Evolutionary conservation across 2,329 filamentous ascomycete species (phyloP), one percentile per base, ranked within the genome.

Genomic region (Diplocarpon rosae): DNA sequence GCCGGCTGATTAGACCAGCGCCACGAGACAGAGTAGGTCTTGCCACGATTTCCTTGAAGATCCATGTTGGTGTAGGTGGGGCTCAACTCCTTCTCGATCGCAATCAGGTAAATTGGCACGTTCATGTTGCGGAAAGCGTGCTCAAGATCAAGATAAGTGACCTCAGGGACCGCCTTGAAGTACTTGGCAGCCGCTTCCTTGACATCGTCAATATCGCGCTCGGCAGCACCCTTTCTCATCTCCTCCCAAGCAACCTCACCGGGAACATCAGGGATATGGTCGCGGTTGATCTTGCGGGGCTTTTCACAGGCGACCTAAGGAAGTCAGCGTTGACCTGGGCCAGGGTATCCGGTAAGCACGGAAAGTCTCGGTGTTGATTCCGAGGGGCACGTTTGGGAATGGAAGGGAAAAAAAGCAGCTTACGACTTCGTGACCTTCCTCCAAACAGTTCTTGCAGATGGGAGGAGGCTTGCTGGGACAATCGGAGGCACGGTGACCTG

Each of bases 41-140:
- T 78, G 46, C 72, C 72, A 15, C 81, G 65, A 49, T 82, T 75
- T 5, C 82, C 82, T 56, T 85, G 80, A 1, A 85, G 65, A 51
- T 85, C 80, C 75, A 85, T 82, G 62, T 83, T 80, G 48, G 78
- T 83, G 52, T 79, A 72, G 5, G 77, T 76, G 1, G 64, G 58
- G 0, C 69, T 59, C 27, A 83, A 61, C 29, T 72, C 64, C 52
- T 75, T 72, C 66, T 83, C 73, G 5, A 75, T 62, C 5, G 76
- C 76, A 52, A 85, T 80, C 42, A 86, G 64, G 63, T 71, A 80
- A 12, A 83, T 63, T 63, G 47, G 83, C 68, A 0, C 66, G 59
- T 34, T 75, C 65, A 32, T 32, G 1, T 62, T 54, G 6, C 81
- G 75, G 58, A 86, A 72, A 1, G 69, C 68, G 28, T 67, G 56